Conservation (phyloP, 148 eudicot species). For the Fagopyrum homotropicum region DNA sequence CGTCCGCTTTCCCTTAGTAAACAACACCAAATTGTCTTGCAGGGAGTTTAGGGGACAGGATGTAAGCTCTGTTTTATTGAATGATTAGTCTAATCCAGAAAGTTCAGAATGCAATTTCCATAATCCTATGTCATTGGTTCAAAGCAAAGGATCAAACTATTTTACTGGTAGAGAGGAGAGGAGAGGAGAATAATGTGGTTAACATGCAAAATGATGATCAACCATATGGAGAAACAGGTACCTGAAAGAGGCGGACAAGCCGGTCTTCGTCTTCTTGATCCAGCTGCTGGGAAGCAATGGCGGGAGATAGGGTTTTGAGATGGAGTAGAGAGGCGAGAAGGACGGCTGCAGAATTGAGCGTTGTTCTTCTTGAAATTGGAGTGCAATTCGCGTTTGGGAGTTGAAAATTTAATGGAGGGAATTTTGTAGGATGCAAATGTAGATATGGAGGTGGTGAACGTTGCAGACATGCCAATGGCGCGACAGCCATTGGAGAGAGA, state of each 20-base stretch:
- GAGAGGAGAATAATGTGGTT: not conserved
- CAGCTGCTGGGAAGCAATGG: conserved; percentile 43
- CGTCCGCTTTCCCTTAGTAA: not conserved
- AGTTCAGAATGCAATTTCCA: not conserved
- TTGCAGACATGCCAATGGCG: conserved; percentile 6
- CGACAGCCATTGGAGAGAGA: conserved; percentile 12
- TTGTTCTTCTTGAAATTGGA: not conserved
- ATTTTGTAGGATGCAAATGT: not conserved
- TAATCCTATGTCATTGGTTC: not conserved
- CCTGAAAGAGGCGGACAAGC: conserved; percentile 61
- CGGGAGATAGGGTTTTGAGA: conserved; percentile 14
- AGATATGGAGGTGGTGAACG: conserved; percentile 17
- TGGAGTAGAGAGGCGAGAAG: conserved; percentile 6
- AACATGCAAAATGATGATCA: not conserved
- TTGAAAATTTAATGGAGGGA: not conserved
- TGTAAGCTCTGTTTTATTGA: not conserved
- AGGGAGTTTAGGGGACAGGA: not conserved
- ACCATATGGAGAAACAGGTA: conserved; percentile 7
- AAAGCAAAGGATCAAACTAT: not conserved
- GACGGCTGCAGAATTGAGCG: not conserved
- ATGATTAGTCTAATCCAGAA: not conserved
- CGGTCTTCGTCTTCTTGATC: conserved; percentile 58
- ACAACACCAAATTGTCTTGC: not conserved
- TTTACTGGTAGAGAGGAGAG: not conserved
- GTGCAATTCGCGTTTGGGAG: not conserved